phyloP scores from a whole-genome alignment of 192 early-diverging fungal species.

The Spinellus fusiger region DNA sequence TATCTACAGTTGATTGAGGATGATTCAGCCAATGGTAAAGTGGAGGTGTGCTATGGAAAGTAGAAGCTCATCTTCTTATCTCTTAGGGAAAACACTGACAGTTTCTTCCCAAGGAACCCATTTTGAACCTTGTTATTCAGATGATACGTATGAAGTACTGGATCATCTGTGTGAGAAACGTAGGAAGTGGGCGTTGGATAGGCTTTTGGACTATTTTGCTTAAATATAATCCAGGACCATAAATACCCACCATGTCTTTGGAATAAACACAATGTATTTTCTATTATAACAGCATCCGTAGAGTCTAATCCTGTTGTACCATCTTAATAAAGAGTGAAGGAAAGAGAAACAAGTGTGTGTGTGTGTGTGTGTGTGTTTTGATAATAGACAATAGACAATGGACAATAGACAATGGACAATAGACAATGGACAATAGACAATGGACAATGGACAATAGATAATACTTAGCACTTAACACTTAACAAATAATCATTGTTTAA shows the following conservation, averaged over 20 bases:
- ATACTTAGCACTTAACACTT: no score
- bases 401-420: no score
- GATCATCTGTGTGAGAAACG: background rate
- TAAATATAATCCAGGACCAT: no score
- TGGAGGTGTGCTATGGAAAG: background rate
- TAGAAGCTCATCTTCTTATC: background rate
- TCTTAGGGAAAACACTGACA: background rate
- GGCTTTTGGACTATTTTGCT: background rate
- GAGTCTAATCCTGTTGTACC: no score
- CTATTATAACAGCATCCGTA: no score
- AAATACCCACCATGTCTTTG: no score
- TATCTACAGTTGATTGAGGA: constrained; percentile 5
- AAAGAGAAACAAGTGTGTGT: background rate
- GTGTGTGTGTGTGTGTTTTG: no score
- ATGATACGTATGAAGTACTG: background rate
- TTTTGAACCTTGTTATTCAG: constrained; percentile 1
- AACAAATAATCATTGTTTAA: background rate
- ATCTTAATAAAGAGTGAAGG: no score
- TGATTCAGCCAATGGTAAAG: constrained; percentile 8
- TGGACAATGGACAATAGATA: no score
- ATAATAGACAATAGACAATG: no score
- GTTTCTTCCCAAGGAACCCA: background rate
- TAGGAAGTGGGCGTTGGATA: background rate
- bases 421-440: no score
- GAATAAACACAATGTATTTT: no score